Conservation (phyloP, 2,329 filamentous ascomycete species). For the Fusarium torulosum region DNA sequence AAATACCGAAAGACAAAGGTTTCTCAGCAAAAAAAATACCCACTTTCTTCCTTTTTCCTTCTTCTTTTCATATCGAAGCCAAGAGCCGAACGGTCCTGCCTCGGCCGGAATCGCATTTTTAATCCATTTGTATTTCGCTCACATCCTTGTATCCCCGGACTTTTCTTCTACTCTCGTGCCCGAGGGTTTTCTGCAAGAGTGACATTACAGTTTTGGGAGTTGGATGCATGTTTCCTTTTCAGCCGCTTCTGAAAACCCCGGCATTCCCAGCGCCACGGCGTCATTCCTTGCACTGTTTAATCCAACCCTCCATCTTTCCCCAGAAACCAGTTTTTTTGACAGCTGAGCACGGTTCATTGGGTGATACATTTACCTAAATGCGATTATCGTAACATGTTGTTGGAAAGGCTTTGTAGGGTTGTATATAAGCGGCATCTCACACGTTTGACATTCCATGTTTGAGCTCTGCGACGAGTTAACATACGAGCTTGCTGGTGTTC, state of each 20-base stretch:
- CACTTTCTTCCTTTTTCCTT: neutral
- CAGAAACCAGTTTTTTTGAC: constrained; percentile 25
- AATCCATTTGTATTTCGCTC: neutral
- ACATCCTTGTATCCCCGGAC: constrained; percentile 24
- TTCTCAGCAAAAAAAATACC: neutral
- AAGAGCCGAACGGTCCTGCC: constrained; percentile 36
- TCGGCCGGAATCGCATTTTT: constrained; percentile 30
- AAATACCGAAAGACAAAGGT: too few relatives aligned
- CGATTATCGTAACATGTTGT: neutral
- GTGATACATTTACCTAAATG: neutral
- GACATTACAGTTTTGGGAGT: neutral
- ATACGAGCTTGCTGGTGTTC: too few relatives aligned
- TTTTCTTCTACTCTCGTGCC: neutral
- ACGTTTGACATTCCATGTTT: neutral
- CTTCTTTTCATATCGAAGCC: neutral
- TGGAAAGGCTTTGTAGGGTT: neutral
- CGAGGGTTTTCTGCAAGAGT: neutral
- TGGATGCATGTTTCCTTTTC: constrained; percentile 8
- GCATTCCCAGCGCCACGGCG: constrained; percentile 30
- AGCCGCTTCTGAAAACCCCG: neutral
- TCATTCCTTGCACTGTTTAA: constrained; percentile 5
- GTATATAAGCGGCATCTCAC: neutral
- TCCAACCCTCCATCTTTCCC: neutral
- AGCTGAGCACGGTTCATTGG: neutral
- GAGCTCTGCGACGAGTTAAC: neutral